phyloP scores from a whole-genome alignment of 2,329 filamentous ascomycete genomes.

The Diaporthe australafricana region DNA sequence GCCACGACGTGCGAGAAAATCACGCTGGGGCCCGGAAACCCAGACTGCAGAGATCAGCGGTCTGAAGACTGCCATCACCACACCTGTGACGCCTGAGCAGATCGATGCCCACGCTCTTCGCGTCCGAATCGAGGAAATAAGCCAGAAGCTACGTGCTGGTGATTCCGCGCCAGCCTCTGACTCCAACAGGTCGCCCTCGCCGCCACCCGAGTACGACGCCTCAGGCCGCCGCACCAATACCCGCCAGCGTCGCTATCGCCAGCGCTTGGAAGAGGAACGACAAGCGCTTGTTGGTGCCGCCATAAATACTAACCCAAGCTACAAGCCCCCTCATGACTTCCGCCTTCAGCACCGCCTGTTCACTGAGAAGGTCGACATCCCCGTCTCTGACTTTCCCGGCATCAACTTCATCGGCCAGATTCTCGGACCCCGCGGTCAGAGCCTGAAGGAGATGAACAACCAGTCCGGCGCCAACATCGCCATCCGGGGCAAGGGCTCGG shows the following conservation, averaged over 20 bases:
- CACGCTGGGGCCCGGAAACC: slow-evolving; percentile 18
- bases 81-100: slow-evolving; percentile 78
- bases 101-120: slow-evolving; percentile 81
- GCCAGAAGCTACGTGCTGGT: slow-evolving; percentile 82
- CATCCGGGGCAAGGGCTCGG: slow-evolving; percentile 84
- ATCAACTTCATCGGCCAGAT: slow-evolving; percentile 92
- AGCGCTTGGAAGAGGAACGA: slow-evolving; percentile 81
- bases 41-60: not conserved
- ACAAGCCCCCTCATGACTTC: slow-evolving; percentile 81
- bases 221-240: slow-evolving; percentile 85
- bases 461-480: slow-evolving; percentile 83
- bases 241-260: slow-evolving; percentile 80
- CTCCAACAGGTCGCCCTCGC: slow-evolving; percentile 80
- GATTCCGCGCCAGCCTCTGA: slow-evolving; percentile 80
- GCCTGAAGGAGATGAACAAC: slow-evolving; percentile 83
- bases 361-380: slow-evolving; percentile 87
- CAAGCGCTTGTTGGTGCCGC: slow-evolving; percentile 83
- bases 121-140: slow-evolving; percentile 84
- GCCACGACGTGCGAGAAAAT: not conserved
- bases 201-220: slow-evolving; percentile 82
- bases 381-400: slow-evolving; percentile 85
- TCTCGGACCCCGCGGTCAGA: slow-evolving; percentile 86
- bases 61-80: slow-evolving; percentile 28
- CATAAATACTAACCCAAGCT: slow-evolving; percentile 83
- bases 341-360: slow-evolving; percentile 71